phyloP scores from a whole-genome alignment of 208 protist genomes.

The Crithidia brevicula region DNA sequence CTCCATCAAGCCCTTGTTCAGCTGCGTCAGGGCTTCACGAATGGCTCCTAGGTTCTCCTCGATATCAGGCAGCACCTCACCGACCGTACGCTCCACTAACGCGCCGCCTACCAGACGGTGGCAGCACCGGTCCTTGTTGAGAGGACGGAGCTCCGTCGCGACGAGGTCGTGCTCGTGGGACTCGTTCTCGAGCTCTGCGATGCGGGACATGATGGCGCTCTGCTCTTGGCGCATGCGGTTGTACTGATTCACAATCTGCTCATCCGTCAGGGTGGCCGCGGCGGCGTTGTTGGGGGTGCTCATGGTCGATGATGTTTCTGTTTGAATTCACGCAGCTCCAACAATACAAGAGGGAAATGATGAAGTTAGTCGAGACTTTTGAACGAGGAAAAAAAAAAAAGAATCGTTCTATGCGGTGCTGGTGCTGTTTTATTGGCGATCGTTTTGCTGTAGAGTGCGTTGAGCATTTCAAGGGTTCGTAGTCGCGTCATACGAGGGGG shows the following conservation, averaged over 20 bases:
- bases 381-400: no score
- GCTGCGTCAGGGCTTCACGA: slow-evolving; percentile 64
- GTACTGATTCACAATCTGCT: slow-evolving; percentile 85
- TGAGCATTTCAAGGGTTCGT: not conserved
- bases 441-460: not conserved
- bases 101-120: slow-evolving; percentile 95
- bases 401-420: not conserved
- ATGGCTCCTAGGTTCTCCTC: slow-evolving; percentile 88
- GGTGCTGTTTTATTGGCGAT: not conserved
- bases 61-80: slow-evolving; percentile 95
- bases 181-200: slow-evolving; percentile 90
- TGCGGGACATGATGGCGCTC: slow-evolving; percentile 83
- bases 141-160: slow-evolving; percentile 76
- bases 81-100: slow-evolving; percentile 95
- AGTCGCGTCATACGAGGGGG: not conserved
- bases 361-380: no score
- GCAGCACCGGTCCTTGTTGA: slow-evolving; percentile 93
- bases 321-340: no score
- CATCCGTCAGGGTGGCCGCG: slow-evolving; percentile 42
- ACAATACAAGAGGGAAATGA: no score
- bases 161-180: slow-evolving; percentile 93
- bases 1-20: slow-evolving; percentile 76
- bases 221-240: slow-evolving; percentile 89
- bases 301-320: not conserved
- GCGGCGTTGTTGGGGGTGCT: slow-evolving; percentile 6